Evolutionary conservation across 345 rosid genomes (phyloP).

Genomic region (Dimocarpus longan): DNA sequence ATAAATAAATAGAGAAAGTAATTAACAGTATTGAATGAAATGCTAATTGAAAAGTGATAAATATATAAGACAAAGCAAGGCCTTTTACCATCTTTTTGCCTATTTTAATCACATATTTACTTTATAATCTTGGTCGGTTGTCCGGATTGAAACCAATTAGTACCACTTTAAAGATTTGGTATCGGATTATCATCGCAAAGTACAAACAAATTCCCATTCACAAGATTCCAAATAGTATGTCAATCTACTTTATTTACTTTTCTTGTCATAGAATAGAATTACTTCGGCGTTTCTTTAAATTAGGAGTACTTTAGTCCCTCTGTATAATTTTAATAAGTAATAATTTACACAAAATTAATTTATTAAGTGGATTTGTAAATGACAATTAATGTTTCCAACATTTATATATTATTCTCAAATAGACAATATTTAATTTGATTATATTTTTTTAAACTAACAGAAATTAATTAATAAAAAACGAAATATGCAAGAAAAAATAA

Average conservation of each 20-base stretch:
- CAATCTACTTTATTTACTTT: neutral
- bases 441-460: too few relatives aligned
- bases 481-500: too few relatives aligned
- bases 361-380: too few relatives aligned
- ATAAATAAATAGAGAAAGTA: neutral
- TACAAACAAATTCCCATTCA: slow-evolving; percentile 7
- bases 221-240: neutral
- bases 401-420: too few relatives aligned
- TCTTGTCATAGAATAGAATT: too few relatives aligned
- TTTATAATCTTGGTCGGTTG: slow-evolving; percentile 16
- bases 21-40: slow-evolving; percentile 1
- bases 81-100: neutral
- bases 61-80: neutral
- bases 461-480: too few relatives aligned
- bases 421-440: too few relatives aligned
- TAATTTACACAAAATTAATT: too few relatives aligned
- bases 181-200: neutral
- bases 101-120: slow-evolving; percentile 9
- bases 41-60: neutral
- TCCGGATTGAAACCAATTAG: neutral
- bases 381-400: too few relatives aligned
- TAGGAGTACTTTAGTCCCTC: too few relatives aligned
- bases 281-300: too few relatives aligned
- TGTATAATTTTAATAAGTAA: too few relatives aligned
- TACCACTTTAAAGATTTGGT: neutral